Evolutionary conservation across 2,329 filamentous ascomycete genomes (phyloP), one percentile per base, ranked within the genome.

Genomic region (Clonostachys byssicola): DNA sequence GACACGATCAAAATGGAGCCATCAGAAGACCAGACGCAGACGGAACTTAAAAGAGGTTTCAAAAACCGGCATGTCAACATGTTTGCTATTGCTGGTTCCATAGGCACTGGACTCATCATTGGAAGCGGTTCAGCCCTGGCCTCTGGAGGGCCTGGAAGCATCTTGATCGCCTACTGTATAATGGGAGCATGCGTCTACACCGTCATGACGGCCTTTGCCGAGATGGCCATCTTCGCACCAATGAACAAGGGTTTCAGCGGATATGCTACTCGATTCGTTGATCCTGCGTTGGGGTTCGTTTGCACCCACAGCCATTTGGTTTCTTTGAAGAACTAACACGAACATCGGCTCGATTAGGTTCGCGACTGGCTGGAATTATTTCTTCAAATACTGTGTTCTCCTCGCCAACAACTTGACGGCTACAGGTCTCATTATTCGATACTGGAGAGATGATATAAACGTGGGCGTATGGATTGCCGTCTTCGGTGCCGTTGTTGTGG

Each of bases 211-310:
- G 80, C 80, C 49, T 73, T 84, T 44, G 80, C 79, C 53, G 81
- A 84, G 59, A 64, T 84, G 45, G 78, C 80, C 48, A 74, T 83
- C 56, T 74, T 83, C 69, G 84, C 76, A 51, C 80, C 80, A 14
- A 73, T 83, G 57, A 81, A 78, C 56, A 80, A 80, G 60, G 78
- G 78, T 53, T 84, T 84, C 70, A 83, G 81, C 56, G 78, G 76
- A 2, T 62, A 63, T 44, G 73, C 73, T 10, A 62, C 69, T n/a
- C 67, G 72, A n/a, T 75, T 67, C 48, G 71, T 74, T 44, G 71
- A 75, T 47, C 67, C 70, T 34, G 69, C 71, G 2, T 62, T 23
- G 83, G 81, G 64, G 78, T 75, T 30, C 71, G 72, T 47, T 79
- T 80, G 45, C 84, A 84, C 57, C 77, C 84, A 51, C 79, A 81